Base-by-base conservation (phyloP, 768 basidiomycete species). In the Russula lepida region DNA sequence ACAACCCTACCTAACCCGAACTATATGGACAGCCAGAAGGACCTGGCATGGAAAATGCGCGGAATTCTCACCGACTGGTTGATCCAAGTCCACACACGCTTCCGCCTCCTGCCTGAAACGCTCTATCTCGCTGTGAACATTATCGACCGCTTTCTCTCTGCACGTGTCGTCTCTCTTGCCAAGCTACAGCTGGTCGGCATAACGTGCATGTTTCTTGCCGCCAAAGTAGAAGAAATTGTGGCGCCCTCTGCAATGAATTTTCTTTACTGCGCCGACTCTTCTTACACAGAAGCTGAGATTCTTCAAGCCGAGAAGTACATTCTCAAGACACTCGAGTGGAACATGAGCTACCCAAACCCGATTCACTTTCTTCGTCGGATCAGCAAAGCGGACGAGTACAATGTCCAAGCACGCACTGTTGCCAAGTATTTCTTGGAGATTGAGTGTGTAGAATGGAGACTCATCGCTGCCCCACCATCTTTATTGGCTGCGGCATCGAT, bases 371-470 rank as follows among this genome's bases (percentile, higher is more conserved):
- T 97, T 43, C 78, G 94, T 41, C 80, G 94, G 35, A 85, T 91
- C 58, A 92, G 89, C 76, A 98, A 97, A 75, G 95, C 93, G 3
- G 95, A 98, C 67, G 84, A 86, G 58, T 95, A 92, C 72, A 89
- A 95, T 67, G 80, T 89, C 32, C 83, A 91, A 66, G 86, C 86
- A 17, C 77, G 94, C 59, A 94, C 93, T 3, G 79, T 97, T 21
- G 92, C 85, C 37, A 97, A 98, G 72, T 98, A 92, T 73, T 79
- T 97, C 54, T 76, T 95, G 56, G 95, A 97, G 75, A 89, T 97
- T 52, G 82, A 84, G 13, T 82, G 84, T 54, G 77, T 97, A 21
- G 93, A 98, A 65, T 84, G 86, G 77, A 76, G 81, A n/a, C 75
- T 98, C 63, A 75, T 98, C 48, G 77, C 78, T 2, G 81, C 83